These are phyloP conservation scores for Zelonia costaricensis DNA, from an alignment of 208 protist species.

Conservation along the genomic window DNA sequence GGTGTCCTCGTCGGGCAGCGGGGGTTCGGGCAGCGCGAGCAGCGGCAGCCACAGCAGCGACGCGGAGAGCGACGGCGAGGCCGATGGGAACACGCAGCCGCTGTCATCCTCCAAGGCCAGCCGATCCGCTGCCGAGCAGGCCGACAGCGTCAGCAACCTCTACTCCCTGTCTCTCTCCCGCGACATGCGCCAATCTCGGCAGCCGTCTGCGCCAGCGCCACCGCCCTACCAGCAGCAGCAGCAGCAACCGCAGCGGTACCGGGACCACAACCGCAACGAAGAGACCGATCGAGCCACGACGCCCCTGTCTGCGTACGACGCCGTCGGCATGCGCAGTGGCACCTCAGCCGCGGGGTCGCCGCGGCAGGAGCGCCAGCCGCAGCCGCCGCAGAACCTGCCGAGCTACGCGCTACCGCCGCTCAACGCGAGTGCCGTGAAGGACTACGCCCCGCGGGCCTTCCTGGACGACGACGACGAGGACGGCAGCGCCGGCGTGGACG, in stretches of 20 bases:
- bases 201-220: not conserved
- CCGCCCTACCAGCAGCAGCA: not conserved
- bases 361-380: not conserved
- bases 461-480: conserved; percentile 24
- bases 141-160: not conserved
- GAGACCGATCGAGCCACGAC: not conserved
- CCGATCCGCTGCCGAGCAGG: no score
- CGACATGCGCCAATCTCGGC: not conserved
- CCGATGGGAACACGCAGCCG: conserved; percentile 8
- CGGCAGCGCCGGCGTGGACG: not conserved
- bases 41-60: conserved; percentile 11
- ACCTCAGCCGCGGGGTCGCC: not conserved
- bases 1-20: not conserved
- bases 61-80: conserved; percentile 3
- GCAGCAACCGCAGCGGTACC: not conserved
- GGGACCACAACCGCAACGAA: not conserved
- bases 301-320: not conserved
- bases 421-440: not conserved
- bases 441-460: conserved; percentile 4
- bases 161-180: not conserved
- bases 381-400: not conserved
- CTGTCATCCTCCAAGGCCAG: conserved; percentile 6
- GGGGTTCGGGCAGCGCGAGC: conserved; percentile 4
- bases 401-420: conserved; percentile 8
- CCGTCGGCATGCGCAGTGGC: not conserved